Base-by-base conservation (phyloP, 1,284 basidiomycete species). In the Fomitopsis palustris region DNA sequence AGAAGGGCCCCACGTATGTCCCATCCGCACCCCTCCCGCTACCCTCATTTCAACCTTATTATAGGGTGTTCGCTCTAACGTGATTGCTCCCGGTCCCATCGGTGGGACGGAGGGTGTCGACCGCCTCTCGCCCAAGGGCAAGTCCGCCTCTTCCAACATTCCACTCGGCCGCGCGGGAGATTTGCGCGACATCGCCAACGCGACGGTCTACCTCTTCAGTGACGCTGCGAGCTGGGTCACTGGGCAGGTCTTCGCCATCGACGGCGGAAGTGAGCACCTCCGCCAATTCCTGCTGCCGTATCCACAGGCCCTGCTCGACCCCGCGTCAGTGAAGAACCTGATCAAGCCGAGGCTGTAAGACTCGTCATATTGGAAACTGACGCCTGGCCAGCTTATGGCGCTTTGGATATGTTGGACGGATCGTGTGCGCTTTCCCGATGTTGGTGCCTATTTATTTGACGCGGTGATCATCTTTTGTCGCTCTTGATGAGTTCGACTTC, bases 81-180 rank as follows among this genome's bases (percentile, higher is more conserved):
- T 96, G 55, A 90, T 97, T 66, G 87, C 94, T 0, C 95, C 95
- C 4, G 95, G 90, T 1, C 89, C 93, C 9, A 96, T 98, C 62
- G 81, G 75, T 3, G 86, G 82, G 21, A 98, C 96, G 0, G 95
- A 93, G 71, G 96, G 96, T 53, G 85, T 90, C 81, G 80, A 86
- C 64, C 84, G 92, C 25, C 80, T 96, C 42, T 76, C 80, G 55
- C 77, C 81, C 52, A 76, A 81, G 64, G 49, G 23, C 47, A 12
- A 60, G 42, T 35, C 54, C 65, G 23, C 60, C 43, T 38, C 38
- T 19, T 54, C 60, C 47, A 58, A 63, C 31, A 78, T 79, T 55
- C 88, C 90, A 2, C 75, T 85, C 2, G 90, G 90, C 29, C 82
- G 91, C 31, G 66, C 80, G 59, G 93, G 93, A 21, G 76, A 83